Evolutionary conservation across 177 flowering plant species (phyloP).

Genomic region (Vitis hybrid): DNA sequence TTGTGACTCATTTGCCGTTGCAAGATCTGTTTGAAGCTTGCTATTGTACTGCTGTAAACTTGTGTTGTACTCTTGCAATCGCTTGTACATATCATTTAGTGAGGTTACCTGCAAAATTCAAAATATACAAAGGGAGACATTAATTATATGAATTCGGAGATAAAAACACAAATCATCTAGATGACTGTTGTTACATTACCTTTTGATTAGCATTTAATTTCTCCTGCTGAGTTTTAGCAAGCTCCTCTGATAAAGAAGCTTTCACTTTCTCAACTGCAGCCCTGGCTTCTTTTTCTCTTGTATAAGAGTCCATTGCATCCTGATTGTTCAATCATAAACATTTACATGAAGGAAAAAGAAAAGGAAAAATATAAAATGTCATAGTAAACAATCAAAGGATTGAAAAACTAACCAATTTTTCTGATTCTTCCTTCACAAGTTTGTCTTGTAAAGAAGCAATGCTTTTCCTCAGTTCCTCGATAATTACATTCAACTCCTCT

Average conservation of each 20-base stretch:
- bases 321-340: slow-evolving; percentile 13
- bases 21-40: slow-evolving; percentile 69
- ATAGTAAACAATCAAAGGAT: not conserved
- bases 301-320: slow-evolving; percentile 61
- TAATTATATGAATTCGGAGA: not conserved
- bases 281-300: slow-evolving; percentile 62
- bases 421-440: slow-evolving; percentile 48
- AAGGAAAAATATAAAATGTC: not conserved
- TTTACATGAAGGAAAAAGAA: not conserved
- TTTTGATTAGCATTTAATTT: slow-evolving; percentile 26
- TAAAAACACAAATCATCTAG: not conserved
- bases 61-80: slow-evolving; percentile 72
- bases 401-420: slow-evolving; percentile 47
- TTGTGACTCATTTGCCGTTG: slow-evolving; percentile 44
- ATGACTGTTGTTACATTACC: slow-evolving; percentile 12
- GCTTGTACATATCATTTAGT: slow-evolving; percentile 54
- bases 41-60: slow-evolving; percentile 82
- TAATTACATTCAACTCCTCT: slow-evolving; percentile 33
- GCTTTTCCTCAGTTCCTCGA: slow-evolving; percentile 33
- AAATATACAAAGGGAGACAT: not conserved
- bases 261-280: slow-evolving; percentile 45
- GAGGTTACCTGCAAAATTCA: slow-evolving; percentile 47
- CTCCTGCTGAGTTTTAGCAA: slow-evolving; percentile 53
- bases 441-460: slow-evolving; percentile 38
- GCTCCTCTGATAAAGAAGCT: slow-evolving; percentile 51